A percentile compares a stretch with the other conserved stretches of the same genome.
Evolutionary conservation across 768 basidiomycete genomes (phyloP).

Genomic region (Leccinum subtestaceum): DNA sequence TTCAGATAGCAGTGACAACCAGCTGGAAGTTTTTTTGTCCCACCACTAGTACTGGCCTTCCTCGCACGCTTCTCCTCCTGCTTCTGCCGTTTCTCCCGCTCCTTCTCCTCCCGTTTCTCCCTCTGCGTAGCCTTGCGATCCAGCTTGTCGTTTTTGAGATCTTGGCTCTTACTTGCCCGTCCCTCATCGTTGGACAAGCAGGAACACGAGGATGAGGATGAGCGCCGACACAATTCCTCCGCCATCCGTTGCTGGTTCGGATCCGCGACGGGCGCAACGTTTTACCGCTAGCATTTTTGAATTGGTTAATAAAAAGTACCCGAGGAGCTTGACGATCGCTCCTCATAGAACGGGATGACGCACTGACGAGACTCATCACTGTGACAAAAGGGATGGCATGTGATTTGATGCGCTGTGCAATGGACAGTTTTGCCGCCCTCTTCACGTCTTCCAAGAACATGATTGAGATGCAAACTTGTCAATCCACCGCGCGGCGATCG

Average conservation of each 20-base stretch:
- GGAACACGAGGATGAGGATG: background rate
- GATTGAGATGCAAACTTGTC: background rate
- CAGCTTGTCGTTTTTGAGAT: background rate
- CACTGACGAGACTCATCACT: conserved; percentile 26
- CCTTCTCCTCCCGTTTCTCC: background rate
- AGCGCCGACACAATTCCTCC: conserved; percentile 10
- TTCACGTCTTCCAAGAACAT: conserved; percentile 41
- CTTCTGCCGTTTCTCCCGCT: background rate
- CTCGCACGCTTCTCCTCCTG: conserved; percentile 14
- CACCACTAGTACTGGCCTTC: conserved; percentile 11
- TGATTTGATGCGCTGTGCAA: conserved; percentile 33
- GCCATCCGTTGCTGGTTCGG: conserved; percentile 21
- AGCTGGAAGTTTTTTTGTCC: conserved; percentile 15
- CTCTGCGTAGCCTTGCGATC: background rate
- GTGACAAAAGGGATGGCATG: conserved; percentile 30
- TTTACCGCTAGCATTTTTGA: conserved; percentile 16
- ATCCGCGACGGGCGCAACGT: conserved; percentile 6
- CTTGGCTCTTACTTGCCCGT: background rate
- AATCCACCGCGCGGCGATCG: background rate
- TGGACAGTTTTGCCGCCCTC: conserved; percentile 32
- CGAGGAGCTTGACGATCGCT: no score
- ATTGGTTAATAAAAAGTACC: no score
- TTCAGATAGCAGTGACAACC: conserved; percentile 9
- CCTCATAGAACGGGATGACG: background rate
- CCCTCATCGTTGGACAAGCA: background rate